phyloP scores from a whole-genome alignment of 805 yeast genomes.

The Pichia paraexigua region DNA sequence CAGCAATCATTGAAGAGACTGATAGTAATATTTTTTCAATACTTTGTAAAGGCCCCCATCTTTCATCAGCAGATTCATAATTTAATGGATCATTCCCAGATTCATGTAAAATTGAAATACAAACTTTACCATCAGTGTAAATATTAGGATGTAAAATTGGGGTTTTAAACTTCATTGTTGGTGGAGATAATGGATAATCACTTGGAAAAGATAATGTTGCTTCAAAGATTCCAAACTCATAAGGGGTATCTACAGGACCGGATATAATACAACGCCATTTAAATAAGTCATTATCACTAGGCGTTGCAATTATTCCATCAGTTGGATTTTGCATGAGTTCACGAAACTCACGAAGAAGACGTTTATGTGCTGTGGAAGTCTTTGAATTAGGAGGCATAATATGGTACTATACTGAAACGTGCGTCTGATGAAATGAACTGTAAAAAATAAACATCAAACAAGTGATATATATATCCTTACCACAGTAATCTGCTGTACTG shows the following conservation, averaged over 20 bases:
- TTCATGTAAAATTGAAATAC: conserved; percentile 89
- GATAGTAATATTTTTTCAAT: conserved; percentile 92
- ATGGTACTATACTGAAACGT: no score
- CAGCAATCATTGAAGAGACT: conserved; percentile 94
- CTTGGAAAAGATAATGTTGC: conserved; percentile 39
- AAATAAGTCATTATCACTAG: conserved; percentile 50
- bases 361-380: conserved; percentile 58
- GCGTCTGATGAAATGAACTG: no score
- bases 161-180: conserved; percentile 57
- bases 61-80: conserved; percentile 90
- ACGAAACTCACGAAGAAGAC: conserved; percentile 83
- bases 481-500: no score
- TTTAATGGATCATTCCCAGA: conserved; percentile 97
- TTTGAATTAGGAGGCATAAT: conserved; percentile 19
- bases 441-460: no score
- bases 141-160: conserved; percentile 90
- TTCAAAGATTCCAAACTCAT: conserved; percentile 48
- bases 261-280: conserved; percentile 46
- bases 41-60: conserved; percentile 98
- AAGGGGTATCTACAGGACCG: conserved; percentile 51
- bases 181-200: conserved; percentile 57
- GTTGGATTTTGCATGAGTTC: conserved; percentile 82
- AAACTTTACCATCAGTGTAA: conserved; percentile 90
- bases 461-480: no score
- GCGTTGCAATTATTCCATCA: conserved; percentile 94